A percentile compares a stretch with the other conserved stretches of the same genome.
These are phyloP conservation scores for Trichaptum fuscoviolaceum DNA, from an alignment of 768 basidiomycete species.

Conservation along the genomic window DNA sequence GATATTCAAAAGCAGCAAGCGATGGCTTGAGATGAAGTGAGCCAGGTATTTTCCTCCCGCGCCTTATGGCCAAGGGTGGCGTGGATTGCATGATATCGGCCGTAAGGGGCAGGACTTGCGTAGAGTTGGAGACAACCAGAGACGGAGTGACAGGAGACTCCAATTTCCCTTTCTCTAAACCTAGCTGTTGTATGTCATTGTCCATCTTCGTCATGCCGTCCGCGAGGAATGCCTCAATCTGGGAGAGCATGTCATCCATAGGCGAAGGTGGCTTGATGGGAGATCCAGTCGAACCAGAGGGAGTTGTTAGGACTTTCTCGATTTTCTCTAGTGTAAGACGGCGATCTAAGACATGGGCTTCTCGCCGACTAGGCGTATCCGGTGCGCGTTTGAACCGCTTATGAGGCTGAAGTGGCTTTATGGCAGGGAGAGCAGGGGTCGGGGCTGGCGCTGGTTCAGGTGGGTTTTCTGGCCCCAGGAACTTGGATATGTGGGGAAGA, in stretches of 20 bases:
- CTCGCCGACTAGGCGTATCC: not conserved
- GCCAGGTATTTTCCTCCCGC: not conserved
- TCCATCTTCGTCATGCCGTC: conserved; percentile 2
- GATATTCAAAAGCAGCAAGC: not conserved
- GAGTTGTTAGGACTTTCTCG: not conserved
- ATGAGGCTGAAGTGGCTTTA: not conserved
- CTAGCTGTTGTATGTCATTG: not conserved
- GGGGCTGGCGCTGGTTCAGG: not conserved
- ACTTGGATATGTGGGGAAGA: not conserved
- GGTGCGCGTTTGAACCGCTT: not conserved
- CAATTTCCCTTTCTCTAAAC: not conserved
- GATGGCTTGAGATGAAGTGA: not conserved
- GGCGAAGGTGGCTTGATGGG: not conserved
- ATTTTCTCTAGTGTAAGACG: not conserved
- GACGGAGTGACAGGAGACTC: not conserved
- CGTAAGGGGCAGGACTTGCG: not conserved
- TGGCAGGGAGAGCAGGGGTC: not conserved
- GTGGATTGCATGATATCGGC: conserved; percentile 68
- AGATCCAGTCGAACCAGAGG: not conserved
- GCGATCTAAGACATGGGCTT: conserved; percentile 1
- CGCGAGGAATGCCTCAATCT: not conserved
- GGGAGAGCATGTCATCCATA: not conserved
- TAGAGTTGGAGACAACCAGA: conserved; percentile 1
- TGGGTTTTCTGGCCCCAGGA: not conserved
- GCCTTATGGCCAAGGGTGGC: conserved; percentile 32